These are phyloP conservation scores for Nidula niveotomentosa DNA, from an alignment of 1,284 basidiomycete genomes.

Conservation along the genomic window DNA sequence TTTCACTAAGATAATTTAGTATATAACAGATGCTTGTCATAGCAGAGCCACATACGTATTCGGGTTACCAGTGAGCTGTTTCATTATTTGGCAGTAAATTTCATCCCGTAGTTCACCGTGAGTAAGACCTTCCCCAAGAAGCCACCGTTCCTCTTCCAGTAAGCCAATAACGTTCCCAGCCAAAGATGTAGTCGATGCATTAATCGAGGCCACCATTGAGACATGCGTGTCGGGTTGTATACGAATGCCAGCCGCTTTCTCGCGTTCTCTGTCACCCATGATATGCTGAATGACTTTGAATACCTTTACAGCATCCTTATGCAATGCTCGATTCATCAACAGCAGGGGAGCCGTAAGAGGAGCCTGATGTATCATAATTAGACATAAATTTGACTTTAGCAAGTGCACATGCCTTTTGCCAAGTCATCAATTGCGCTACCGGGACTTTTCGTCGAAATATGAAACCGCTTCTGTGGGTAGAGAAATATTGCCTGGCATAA, in stretches of 20 bases:
- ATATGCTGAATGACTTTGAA: slow-evolving; percentile 90
- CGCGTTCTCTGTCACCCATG: slow-evolving; percentile 88
- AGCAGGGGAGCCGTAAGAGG: slow-evolving; percentile 76
- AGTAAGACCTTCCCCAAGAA: slow-evolving; percentile 75
- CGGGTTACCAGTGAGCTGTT: slow-evolving; percentile 84
- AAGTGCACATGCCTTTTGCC: slow-evolving; percentile 68
- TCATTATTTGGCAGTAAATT: slow-evolving; percentile 90
- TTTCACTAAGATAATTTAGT: slow-evolving; percentile 53
- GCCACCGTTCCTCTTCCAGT: slow-evolving; percentile 85
- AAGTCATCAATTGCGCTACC: slow-evolving; percentile 82
- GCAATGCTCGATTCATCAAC: slow-evolving; percentile 61
- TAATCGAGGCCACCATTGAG: slow-evolving; percentile 40
- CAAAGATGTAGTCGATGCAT: slow-evolving; percentile 57
- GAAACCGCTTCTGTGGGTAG: slow-evolving; percentile 83
- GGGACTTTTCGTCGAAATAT: slow-evolving; percentile 81
- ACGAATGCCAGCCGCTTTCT: slow-evolving; percentile 49
- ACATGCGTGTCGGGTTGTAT: slow-evolving; percentile 36
- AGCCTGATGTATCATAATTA: slow-evolving; percentile 29
- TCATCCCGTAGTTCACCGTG: slow-evolving; percentile 88
- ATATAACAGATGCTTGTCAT: slow-evolving; percentile 2
- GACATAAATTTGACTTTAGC: not conserved
- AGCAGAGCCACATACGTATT: slow-evolving; percentile 53
- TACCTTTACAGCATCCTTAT: slow-evolving; percentile 76
- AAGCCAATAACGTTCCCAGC: slow-evolving; percentile 39
- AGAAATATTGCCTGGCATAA: slow-evolving; percentile 85